Conservation (phyloP, 2,329 filamentous ascomycete species). For the Calonectria honghensis region DNA sequence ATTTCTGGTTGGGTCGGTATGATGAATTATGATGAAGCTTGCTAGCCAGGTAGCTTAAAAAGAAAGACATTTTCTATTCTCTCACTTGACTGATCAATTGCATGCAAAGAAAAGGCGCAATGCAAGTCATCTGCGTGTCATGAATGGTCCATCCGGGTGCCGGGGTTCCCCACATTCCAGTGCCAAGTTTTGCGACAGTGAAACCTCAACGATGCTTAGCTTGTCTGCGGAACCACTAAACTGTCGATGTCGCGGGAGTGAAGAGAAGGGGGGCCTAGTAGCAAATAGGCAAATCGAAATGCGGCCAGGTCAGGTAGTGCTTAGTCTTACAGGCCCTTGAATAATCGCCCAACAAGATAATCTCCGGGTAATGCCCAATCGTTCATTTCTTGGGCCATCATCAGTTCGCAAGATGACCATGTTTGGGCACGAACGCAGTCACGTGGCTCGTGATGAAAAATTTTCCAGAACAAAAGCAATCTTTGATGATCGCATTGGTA, state of each 20-base stretch:
- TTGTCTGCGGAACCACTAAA: not conserved
- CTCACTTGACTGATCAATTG: not conserved
- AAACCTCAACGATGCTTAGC: slow-evolving; percentile 2
- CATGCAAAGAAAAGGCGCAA: not conserved
- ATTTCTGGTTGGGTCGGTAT: not conserved
- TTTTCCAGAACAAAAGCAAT: slow-evolving; percentile 1
- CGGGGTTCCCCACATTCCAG: not conserved
- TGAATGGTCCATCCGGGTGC: not conserved
- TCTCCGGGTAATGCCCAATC: slow-evolving; percentile 2
- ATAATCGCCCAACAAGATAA: not conserved
- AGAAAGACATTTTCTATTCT: not conserved
- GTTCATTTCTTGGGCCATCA: not conserved
- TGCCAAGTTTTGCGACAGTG: not conserved
- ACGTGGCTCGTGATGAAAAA: not conserved
- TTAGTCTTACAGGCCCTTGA: not conserved
- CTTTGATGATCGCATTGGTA: not conserved
- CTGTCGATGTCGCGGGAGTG: not conserved
- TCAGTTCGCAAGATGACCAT: not conserved
- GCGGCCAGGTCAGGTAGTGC: not conserved
- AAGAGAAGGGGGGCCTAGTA: not conserved
- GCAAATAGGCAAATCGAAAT: not conserved
- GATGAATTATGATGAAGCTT: not conserved
- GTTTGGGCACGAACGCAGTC: not conserved
- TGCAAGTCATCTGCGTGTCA: not conserved
- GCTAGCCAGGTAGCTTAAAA: slow-evolving; percentile 1